Evolutionary conservation across 2,329 filamentous ascomycete species (phyloP).

Genomic region (Penicillium sp.): DNA sequence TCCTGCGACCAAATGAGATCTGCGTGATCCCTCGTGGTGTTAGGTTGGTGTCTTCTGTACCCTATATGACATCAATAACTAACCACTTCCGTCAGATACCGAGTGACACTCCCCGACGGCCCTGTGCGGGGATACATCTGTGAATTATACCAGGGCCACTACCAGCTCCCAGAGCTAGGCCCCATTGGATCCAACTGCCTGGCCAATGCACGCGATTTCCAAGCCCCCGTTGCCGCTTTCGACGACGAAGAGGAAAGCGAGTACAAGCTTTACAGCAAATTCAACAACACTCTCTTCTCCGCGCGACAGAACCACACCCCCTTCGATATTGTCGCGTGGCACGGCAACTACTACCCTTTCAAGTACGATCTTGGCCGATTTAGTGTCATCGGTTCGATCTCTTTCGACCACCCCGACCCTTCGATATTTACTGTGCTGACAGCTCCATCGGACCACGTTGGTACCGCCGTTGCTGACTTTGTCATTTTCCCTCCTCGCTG

Average conservation of each 20-base stretch:
- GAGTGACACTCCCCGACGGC: slow-evolving; percentile 55
- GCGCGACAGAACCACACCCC: slow-evolving; percentile 61
- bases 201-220: slow-evolving; percentile 68
- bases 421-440: slow-evolving; percentile 64
- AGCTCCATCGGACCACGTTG: slow-evolving; percentile 48
- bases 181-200: slow-evolving; percentile 66
- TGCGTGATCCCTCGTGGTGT: slow-evolving; percentile 66
- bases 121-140: slow-evolving; percentile 64
- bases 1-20: slow-evolving; percentile 71
- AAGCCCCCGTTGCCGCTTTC: slow-evolving; percentile 61
- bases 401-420: slow-evolving; percentile 69
- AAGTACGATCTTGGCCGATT: slow-evolving; percentile 75
- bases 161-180: slow-evolving; percentile 61
- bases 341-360: slow-evolving; percentile 70
- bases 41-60: slow-evolving; percentile 31
- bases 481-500: slow-evolving; percentile 58
- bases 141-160: slow-evolving; percentile 66
- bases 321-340: slow-evolving; percentile 73
- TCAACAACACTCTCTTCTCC: slow-evolving; percentile 58
- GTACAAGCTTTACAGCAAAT: slow-evolving; percentile 55
- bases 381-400: slow-evolving; percentile 63
- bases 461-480: slow-evolving; percentile 58
- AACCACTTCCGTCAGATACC: slow-evolving; percentile 42
- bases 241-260: slow-evolving; percentile 50
- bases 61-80: background rate